A percentile compares a stretch with the other conserved stretches of the same genome.
These are phyloP conservation scores for Scedosporium dehoogii DNA, from an alignment of 2,329 filamentous ascomycete genomes.

Conservation along the genomic window DNA sequence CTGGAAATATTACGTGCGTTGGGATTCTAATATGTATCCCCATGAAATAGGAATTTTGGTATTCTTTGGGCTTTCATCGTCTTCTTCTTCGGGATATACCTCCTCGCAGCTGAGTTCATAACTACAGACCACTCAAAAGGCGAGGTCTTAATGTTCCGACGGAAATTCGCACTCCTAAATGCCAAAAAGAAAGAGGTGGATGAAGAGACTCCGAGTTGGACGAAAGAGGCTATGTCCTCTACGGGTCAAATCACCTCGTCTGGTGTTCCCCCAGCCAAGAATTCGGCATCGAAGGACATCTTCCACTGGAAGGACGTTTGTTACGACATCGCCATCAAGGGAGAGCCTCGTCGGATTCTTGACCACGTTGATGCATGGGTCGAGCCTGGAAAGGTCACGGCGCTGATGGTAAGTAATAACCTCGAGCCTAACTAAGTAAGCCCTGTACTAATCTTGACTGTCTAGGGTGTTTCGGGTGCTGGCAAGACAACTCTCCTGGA, in stretches of 20 bases:
- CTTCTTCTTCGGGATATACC: conserved; percentile 36
- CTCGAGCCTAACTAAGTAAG: conserved; percentile 20
- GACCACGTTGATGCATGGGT: conserved; percentile 70
- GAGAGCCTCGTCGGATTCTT: conserved; percentile 52
- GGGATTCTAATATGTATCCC: not conserved
- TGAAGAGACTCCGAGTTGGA: conserved; percentile 30
- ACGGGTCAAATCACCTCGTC: not conserved
- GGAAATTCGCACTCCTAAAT: conserved; percentile 47
- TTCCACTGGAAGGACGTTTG: conserved; percentile 64
- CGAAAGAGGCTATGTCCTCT: not conserved
- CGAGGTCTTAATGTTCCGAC: conserved; percentile 43
- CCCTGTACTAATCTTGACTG: no score
- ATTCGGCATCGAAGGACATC: conserved; percentile 28
- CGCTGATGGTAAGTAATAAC: conserved; percentile 47
- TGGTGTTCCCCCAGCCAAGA: conserved; percentile 8
- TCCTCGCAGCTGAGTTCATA: conserved; percentile 38
- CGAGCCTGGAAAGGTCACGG: conserved; percentile 64
- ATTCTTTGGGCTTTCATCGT: conserved; percentile 43
- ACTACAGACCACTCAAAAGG: conserved; percentile 40
- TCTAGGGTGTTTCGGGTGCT: conserved; percentile 54
- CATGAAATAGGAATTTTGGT: conserved; percentile 36
- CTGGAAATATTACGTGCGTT: not conserved
- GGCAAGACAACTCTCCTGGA: conserved; percentile 70
- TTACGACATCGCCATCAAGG: conserved; percentile 54
- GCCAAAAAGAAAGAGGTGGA: conserved; percentile 46